These are phyloP conservation scores for Rubia tinctorum DNA, from an alignment of 305 asterid species.

Conservation along the genomic window DNA sequence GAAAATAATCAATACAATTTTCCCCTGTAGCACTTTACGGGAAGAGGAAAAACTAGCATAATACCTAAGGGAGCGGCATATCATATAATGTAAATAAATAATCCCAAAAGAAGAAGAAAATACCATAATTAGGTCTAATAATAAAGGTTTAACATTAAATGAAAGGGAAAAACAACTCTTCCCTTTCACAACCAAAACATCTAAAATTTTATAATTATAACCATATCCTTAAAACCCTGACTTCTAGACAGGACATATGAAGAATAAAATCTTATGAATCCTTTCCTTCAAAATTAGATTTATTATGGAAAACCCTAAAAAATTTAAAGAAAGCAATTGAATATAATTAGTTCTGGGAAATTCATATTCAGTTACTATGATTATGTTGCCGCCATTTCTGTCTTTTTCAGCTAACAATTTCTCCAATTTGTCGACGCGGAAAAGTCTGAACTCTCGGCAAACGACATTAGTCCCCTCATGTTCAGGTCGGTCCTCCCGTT, in stretches of 20 bases:
- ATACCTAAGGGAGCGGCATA: too few species aligned
- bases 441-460: slow-evolving; percentile 39
- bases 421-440: slow-evolving; percentile 39
- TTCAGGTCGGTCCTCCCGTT: slow-evolving; percentile 20
- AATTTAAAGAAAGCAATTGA: neutral
- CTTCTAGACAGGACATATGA: neutral
- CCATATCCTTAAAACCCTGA: neutral
- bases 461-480: slow-evolving; percentile 37
- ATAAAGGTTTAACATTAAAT: too few species aligned
- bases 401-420: slow-evolving; percentile 42
- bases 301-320: neutral
- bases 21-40: too few species aligned
- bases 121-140: too few species aligned
- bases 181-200: too few species aligned
- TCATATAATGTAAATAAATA: too few species aligned
- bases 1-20: too few species aligned
- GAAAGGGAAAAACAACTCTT: too few species aligned
- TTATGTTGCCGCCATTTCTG: neutral
- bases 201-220: too few species aligned
- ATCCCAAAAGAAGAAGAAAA: too few species aligned
- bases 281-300: neutral
- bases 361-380: neutral
- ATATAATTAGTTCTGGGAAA: neutral
- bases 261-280: neutral
- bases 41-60: too few species aligned